Evolutionary conservation across 768 basidiomycete genomes (phyloP).

Genomic region (Porpolomopsis calyptriformis): DNA sequence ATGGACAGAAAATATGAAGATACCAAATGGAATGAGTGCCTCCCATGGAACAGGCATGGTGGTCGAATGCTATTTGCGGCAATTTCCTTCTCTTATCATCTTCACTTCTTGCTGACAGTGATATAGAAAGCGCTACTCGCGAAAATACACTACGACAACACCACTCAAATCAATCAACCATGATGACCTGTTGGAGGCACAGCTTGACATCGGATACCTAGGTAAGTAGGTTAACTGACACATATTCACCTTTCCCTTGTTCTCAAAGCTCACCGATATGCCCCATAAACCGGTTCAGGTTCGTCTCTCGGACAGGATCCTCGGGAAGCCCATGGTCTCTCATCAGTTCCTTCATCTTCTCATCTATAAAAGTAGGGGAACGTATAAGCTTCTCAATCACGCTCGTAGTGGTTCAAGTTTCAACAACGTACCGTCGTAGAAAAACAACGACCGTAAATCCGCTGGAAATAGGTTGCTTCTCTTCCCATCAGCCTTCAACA

Average conservation of each 20-base stretch:
- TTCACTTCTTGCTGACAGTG: too few relatives aligned
- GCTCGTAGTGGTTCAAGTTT: too few relatives aligned
- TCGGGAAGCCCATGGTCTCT: conserved; percentile 39
- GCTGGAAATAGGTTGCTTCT: conserved; percentile 38
- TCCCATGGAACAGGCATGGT: conserved; percentile 95
- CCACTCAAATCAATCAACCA: too few relatives aligned
- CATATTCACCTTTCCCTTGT: not conserved
- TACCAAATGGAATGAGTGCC: conserved; percentile 93
- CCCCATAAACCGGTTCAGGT: conserved; percentile 45
- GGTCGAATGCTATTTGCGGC: not conserved
- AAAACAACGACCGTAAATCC: conserved; percentile 39
- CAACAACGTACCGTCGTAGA: conserved; percentile 47
- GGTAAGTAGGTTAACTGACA: not conserved
- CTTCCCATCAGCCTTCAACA: conserved; percentile 41
- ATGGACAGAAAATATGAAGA: conserved; percentile 9
- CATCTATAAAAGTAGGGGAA: conserved; percentile 21
- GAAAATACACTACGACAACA: too few relatives aligned
- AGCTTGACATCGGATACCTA: not conserved
- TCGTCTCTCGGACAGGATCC: conserved; percentile 30
- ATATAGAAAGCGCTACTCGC: too few relatives aligned
- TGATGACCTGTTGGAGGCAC: too few relatives aligned
- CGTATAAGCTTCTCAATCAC: not conserved
- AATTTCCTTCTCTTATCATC: not conserved
- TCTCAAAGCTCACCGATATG: conserved; percentile 35
- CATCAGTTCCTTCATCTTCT: conserved; percentile 31